These are phyloP conservation scores for Aspergillus fumigatiaffinis DNA, from an alignment of 2,329 filamentous ascomycete species.

Conservation along the genomic window DNA sequence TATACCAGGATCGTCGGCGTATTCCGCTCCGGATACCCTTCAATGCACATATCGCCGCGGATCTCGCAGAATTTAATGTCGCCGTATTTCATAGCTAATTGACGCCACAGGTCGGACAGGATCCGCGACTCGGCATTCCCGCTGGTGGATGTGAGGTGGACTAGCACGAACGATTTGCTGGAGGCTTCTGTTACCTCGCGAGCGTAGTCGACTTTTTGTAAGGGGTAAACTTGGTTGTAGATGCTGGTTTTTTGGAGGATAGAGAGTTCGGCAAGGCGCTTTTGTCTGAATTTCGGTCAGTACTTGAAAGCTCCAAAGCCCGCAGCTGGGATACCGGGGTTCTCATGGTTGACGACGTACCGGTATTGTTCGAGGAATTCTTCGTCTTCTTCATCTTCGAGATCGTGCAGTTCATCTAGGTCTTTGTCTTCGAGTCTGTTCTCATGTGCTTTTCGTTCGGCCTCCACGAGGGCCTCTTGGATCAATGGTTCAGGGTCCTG, in stretches of 20 bases:
- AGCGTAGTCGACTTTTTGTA: slow-evolving; percentile 91
- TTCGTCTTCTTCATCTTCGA: slow-evolving; percentile 95
- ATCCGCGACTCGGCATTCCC: slow-evolving; percentile 82
- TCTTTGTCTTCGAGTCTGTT: slow-evolving; percentile 93
- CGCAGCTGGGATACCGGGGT: neutral
- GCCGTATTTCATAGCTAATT: slow-evolving; percentile 78
- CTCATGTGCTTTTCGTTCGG: slow-evolving; percentile 77
- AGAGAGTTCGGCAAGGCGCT: slow-evolving; percentile 78
- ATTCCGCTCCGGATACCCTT: slow-evolving; percentile 92
- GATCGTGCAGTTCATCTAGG: slow-evolving; percentile 84
- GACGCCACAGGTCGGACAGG: slow-evolving; percentile 78
- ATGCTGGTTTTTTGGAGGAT: slow-evolving; percentile 70
- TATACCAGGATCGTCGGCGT: slow-evolving; percentile 93
- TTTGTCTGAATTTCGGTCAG: slow-evolving; percentile 50
- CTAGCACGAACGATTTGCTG: slow-evolving; percentile 62
- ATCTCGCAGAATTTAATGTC: slow-evolving; percentile 99
- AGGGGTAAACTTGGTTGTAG: slow-evolving; percentile 85
- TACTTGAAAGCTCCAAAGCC: neutral
- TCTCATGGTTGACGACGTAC: slow-evolving; percentile 24
- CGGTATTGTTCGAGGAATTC: slow-evolving; percentile 84
- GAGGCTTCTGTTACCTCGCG: slow-evolving; percentile 90
- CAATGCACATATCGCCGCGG: slow-evolving; percentile 84
- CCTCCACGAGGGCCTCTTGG: slow-evolving; percentile 86
- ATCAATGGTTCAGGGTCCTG: slow-evolving; percentile 94
- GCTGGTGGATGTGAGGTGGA: slow-evolving; percentile 76